Evolutionary conservation across 2,329 filamentous ascomycete genomes (phyloP).

Genomic region (Epicoccum sorghinum): DNA sequence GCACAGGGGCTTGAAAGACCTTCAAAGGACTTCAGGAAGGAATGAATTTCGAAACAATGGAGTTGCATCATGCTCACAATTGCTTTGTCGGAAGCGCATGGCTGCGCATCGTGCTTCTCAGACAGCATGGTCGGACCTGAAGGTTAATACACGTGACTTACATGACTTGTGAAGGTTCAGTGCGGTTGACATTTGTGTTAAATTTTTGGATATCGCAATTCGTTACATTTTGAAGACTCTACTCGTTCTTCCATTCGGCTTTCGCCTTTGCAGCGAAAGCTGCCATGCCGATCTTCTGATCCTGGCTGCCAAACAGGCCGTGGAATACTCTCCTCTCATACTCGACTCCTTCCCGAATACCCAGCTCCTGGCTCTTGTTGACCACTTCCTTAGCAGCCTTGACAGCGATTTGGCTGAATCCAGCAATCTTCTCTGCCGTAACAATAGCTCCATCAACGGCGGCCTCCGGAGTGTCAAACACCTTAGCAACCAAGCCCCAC

Average conservation of each 20-base stretch:
- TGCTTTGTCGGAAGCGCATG: too few species aligned
- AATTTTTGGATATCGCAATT: too few species aligned
- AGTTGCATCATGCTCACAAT: too few species aligned
- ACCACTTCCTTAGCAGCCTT: constrained; percentile 97
- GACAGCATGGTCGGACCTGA: too few species aligned
- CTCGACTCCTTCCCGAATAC: constrained; percentile 88
- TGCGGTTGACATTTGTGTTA: too few species aligned
- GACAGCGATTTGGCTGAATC: constrained; percentile 84
- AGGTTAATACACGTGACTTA: background rate
- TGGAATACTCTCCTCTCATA: constrained; percentile 95
- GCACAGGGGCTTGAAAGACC: too few species aligned
- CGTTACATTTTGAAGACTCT: constrained; percentile 24
- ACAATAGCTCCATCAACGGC: constrained; percentile 80
- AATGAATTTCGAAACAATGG: too few species aligned
- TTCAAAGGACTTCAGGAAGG: too few species aligned
- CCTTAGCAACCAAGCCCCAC: constrained; percentile 87
- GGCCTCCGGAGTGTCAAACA: constrained; percentile 80
- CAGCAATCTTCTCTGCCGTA: constrained; percentile 87
- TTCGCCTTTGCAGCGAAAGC: constrained; percentile 96
- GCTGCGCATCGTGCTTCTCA: too few species aligned
- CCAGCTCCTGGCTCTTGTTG: constrained; percentile 95
- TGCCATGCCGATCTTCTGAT: constrained; percentile 95
- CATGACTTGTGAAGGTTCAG: too few species aligned
- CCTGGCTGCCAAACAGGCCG: constrained; percentile 86
- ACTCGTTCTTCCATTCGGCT: constrained; percentile 86